A percentile compares a stretch with the other conserved stretches of the same genome.
These are phyloP conservation scores for Penicillium sp. DNA, from an alignment of 2,329 filamentous ascomycete species.

Conservation along the genomic window DNA sequence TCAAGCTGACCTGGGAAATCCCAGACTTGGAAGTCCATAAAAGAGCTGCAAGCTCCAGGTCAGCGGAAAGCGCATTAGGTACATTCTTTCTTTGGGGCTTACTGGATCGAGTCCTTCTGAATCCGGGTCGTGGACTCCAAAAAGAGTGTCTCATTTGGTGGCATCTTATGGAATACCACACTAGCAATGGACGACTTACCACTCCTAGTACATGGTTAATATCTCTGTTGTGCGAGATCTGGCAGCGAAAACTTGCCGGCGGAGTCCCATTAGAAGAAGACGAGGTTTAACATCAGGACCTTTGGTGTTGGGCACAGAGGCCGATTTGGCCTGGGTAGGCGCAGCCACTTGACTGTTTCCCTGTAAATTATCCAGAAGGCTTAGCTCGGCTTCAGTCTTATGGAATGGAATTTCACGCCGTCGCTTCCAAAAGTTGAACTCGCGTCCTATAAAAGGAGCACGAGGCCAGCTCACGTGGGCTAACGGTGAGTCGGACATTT, in stretches of 20 bases:
- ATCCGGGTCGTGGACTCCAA: constrained; percentile 90
- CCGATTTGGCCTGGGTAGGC: constrained; percentile 21
- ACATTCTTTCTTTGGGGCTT: constrained; percentile 34
- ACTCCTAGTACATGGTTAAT: constrained; percentile 53
- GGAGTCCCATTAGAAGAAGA: constrained; percentile 86
- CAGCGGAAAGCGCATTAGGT: background rate
- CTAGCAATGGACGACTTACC: constrained; percentile 97
- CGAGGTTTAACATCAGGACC: constrained; percentile 63
- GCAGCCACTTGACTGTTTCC: constrained; percentile 21
- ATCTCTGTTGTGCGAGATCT: background rate
- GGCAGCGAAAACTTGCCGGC: constrained; percentile 54
- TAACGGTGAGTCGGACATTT: constrained; percentile 3
- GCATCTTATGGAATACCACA: constrained; percentile 97
- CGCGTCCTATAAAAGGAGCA: constrained; percentile 14
- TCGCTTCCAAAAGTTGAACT: constrained; percentile 8
- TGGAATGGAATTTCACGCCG: constrained; percentile 4
- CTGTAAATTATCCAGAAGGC: constrained; percentile 30
- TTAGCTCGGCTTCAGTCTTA: constrained; percentile 30
- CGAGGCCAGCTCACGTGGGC: constrained; percentile 12
- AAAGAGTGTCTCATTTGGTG: constrained; percentile 89
- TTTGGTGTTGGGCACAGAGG: constrained; percentile 32
- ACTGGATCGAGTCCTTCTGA: constrained; percentile 93
- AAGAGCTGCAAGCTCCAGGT: constrained; percentile 55
- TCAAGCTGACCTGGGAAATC: constrained; percentile 94
- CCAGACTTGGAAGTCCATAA: constrained; percentile 99